Base-by-base conservation (phyloP, 2,329 filamentous ascomycete genomes). In the Exophiala sp. region DNA sequence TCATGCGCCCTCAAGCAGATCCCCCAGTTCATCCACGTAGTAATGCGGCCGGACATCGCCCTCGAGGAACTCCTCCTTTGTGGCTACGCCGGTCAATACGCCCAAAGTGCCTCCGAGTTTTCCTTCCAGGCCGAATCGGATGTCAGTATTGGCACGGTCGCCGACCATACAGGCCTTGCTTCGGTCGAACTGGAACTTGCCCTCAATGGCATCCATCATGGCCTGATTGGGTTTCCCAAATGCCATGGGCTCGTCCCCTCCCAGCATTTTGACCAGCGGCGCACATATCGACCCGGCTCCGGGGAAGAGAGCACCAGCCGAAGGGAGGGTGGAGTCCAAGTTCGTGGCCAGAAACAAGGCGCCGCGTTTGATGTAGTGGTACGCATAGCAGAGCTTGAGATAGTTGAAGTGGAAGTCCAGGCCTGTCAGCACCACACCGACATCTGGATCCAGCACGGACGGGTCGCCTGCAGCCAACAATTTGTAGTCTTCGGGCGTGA, bases 151-250 rank as follows among this genome's bases (percentile, higher is more conserved):
- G 57, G 95, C 73, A 23, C 93, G 78, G 68, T 98, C 93, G 5
- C 93, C 93, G 37, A 98, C 80, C 93, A 98, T 98, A 70, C 93
- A 97, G 1, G 93, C 87, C 60, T 82, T 82, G 53, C 77, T 80
- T 30, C 90, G 80, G 66, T 97, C 83, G 46, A 98, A 85, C 59
- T 86, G 78, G 68, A 97, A 96, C 69, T 95, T 95, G 51, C 91
- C 91, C 73, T 97, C 91, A 50, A 98, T 86, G 2, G 93, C 89
- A 67, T 97, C 91, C 91, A 98, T 95, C 93, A 98, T 98, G 2
- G 91, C 91, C 73, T 95, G 89, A 66, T 88, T 95, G 2, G 93
- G 93, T 72, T 98, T 98, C 0, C 93, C 93, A 34, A 97, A 72
- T 2, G 87, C 82, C 24, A 88, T 70, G 1, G 93, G 91, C 62